Base-by-base conservation (phyloP, 176 grass and related monocot genomes). In the Aegilops umbellulata region DNA sequence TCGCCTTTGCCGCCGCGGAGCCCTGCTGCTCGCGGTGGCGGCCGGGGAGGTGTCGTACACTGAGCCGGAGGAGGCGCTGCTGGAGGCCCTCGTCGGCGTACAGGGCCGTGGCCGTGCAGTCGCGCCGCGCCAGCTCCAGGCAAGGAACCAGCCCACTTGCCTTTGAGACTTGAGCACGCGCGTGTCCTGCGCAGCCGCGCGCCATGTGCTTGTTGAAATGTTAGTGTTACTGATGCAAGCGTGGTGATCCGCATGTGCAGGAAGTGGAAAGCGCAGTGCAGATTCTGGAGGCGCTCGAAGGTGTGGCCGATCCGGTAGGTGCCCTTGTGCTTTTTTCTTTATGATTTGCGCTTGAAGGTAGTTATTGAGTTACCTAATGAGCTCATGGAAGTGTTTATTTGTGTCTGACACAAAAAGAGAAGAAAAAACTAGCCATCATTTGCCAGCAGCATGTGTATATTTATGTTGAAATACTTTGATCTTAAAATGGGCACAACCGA, bases 21-120 rank as follows among this genome's bases (percentile, higher is more conserved):
- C 78, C 12, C 80, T 23, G 44, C 70, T 78, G 61, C 64, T 24
- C 11, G 77, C 41, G 35, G 81, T 81, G n/a, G 69, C 64, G 60
- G 44, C 75, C 1, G 78, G 24, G 19, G 81, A 29, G 73, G 34
- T 58, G 13, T 82, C 69, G n/a, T 90, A 90, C 83, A 90, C 86
- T 2, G 93, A 88, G 3, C 83, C 88, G 15, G 95, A 95, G 81
- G 39, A 65, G 12, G 84, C 67, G 7, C 90, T 98, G 14, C 20
- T 98, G 22, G 95, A 98, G 47, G 93, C 93, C n/a, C 88, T 98
- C 12, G 83, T 94, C 46, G 95, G 95, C 20, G 88, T 95, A 8
- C 95, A 92, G 81, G 95, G 95, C 27, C 87, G 95, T 31, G 91
- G 95, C 38, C 93, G 93, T 27, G 91, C 74, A 4, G 93, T 91